A percentile compares a stretch with the other conserved stretches of the same genome.
Conservation (phyloP, 169 alveolate genomes). For the Eimeria necatrix region DNA sequence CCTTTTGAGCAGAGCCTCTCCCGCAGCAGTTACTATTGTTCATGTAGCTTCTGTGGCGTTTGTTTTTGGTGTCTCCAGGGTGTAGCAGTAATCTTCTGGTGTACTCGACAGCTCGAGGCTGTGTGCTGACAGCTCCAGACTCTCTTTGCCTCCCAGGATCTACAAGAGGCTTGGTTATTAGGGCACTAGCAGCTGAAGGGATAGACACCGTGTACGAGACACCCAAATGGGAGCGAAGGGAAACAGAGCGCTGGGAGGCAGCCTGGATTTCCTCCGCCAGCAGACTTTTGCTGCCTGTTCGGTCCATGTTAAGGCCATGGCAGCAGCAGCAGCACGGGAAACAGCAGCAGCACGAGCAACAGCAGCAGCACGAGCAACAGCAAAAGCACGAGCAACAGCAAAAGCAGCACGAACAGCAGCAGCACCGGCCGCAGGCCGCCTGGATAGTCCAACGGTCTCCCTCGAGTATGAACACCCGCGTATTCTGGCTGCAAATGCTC, state of each 20-base stretch:
- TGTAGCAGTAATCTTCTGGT: constrained; percentile 47
- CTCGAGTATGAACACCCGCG: background rate
- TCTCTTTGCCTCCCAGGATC: constrained; percentile 18
- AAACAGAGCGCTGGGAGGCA: background rate
- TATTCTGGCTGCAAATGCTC: background rate
- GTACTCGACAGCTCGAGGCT: background rate
- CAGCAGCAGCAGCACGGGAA: background rate
- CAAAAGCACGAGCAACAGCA: constrained; percentile 23
- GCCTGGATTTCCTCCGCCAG: constrained; percentile 62
- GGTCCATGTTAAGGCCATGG: background rate
- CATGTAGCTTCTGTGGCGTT: background rate
- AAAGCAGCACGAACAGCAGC: constrained; percentile 9
- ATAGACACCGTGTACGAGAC: constrained; percentile 14
- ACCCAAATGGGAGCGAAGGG: constrained; percentile 2
- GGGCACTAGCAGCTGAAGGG: background rate
- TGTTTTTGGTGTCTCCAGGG: background rate
- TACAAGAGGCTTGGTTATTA: background rate
- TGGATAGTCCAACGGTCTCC: background rate
- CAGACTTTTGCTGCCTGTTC: constrained; percentile 32
- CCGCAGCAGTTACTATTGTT: background rate
- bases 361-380: background rate
- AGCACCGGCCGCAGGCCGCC: background rate
- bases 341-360: constrained; percentile 16
- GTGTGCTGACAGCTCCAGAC: constrained; percentile 33
- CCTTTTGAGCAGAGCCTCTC: background rate